These are phyloP conservation scores for Yamadazyma sp. DNA, from an alignment of 1,139 yeast species.

Conservation along the genomic window DNA sequence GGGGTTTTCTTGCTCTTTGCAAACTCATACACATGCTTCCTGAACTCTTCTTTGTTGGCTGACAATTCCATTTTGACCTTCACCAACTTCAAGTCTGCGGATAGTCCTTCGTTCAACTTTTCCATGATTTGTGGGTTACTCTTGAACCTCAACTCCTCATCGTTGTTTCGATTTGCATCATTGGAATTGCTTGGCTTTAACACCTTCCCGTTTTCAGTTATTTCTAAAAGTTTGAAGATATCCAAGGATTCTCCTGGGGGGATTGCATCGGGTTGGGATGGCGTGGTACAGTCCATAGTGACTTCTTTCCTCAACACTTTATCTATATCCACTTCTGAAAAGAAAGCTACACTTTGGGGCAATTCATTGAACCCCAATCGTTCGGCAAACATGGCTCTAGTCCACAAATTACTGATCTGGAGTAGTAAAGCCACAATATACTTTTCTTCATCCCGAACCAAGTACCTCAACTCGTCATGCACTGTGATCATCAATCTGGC, in stretches of 20 bases:
- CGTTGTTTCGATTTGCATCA: conserved; percentile 12
- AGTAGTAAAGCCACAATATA: conserved; percentile 78
- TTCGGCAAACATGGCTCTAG: conserved; percentile 92
- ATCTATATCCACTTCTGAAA: conserved; percentile 92
- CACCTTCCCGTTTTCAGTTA: conserved; percentile 20
- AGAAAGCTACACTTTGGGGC: conserved; percentile 95
- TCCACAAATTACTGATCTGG: conserved; percentile 92
- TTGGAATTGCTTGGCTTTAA: conserved; percentile 14
- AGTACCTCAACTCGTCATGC: conserved; percentile 89
- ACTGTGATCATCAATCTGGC: conserved; percentile 86
- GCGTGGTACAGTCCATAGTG: conserved; percentile 83
- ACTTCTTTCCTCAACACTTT: conserved; percentile 87
- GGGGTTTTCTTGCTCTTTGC: conserved; percentile 9
- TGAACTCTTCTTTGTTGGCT: conserved; percentile 26
- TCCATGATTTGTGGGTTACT: conserved; percentile 26
- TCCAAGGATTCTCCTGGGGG: conserved; percentile 78
- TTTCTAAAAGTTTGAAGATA: conserved; percentile 51
- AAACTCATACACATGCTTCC: conserved; percentile 20
- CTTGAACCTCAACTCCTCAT: conserved; percentile 16
- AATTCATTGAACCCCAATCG: conserved; percentile 86
- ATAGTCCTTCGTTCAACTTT: conserved; percentile 22
- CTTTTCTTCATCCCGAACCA: conserved; percentile 71
- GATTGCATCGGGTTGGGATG: conserved; percentile 73
- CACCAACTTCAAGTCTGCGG: conserved; percentile 19
- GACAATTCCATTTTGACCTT: conserved; percentile 33